Evolutionary conservation across 2,329 filamentous ascomycete genomes (phyloP).

Genomic region (Fusarium ambrosium): DNA sequence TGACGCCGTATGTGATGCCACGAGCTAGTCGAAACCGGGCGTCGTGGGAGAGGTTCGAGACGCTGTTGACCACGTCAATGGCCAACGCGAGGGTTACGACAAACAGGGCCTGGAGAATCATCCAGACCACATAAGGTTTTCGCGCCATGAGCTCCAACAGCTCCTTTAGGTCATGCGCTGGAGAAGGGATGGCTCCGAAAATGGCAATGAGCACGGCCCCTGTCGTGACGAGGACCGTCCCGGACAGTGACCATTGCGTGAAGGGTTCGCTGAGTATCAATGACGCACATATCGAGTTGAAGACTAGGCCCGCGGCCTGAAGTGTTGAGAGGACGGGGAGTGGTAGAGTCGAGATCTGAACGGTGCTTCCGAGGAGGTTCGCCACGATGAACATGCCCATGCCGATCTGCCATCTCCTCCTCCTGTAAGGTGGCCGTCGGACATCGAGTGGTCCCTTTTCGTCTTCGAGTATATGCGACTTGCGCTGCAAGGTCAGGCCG

Average conservation of each 20-base stretch:
- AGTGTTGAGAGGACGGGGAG: slow-evolving; percentile 94
- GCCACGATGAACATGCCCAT: slow-evolving; percentile 98
- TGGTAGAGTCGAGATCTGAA: slow-evolving; percentile 96
- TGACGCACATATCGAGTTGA: slow-evolving; percentile 98
- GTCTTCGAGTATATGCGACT: slow-evolving; percentile 98
- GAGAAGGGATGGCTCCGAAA: slow-evolving; percentile 94
- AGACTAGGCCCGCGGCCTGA: slow-evolving; percentile 95
- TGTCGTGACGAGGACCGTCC: slow-evolving; percentile 86
- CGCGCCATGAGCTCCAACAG: slow-evolving; percentile 81
- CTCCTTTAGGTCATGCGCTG: slow-evolving; percentile 88
- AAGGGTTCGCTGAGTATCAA: slow-evolving; percentile 94
- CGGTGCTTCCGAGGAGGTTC: slow-evolving; percentile 93
- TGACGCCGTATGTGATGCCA: slow-evolving; percentile 88
- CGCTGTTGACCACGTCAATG: slow-evolving; percentile 67
- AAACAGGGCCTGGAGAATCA: slow-evolving; percentile 81
- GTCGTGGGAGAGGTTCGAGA: slow-evolving; percentile 69
- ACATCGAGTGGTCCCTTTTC: slow-evolving; percentile 85
- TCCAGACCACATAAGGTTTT: slow-evolving; percentile 87
- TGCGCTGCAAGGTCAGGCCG: slow-evolving; percentile 94
- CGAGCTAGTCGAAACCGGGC: slow-evolving; percentile 80
- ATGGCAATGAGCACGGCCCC: slow-evolving; percentile 94
- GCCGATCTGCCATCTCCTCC: slow-evolving; percentile 94
- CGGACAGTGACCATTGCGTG: slow-evolving; percentile 91
- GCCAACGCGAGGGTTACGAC: slow-evolving; percentile 76
- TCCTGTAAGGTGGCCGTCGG: slow-evolving; percentile 87